Percentiles rank a stretch among this genome's conserved stretches.
These are phyloP conservation scores for Fibroporia radiculosa DNA, from an alignment of 768 basidiomycete species.

Conservation along the genomic window DNA sequence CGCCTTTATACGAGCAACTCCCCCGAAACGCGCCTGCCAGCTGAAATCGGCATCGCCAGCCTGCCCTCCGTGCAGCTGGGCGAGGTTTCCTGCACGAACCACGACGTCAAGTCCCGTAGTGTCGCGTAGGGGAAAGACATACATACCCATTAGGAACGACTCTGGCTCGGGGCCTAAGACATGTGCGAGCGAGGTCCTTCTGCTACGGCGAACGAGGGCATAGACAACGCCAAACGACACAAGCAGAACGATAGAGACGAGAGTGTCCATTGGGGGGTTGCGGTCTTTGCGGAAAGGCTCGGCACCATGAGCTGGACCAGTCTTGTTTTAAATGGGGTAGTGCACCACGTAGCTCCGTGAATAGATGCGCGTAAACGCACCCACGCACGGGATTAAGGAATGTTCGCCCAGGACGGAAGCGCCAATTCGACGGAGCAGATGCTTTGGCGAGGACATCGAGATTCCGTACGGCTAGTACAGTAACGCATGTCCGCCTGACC, in stretches of 20 bases:
- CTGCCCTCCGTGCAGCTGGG: conserved; percentile 43
- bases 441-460: too few species aligned
- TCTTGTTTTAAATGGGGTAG: too few species aligned
- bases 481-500: too few species aligned
- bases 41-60: conserved; percentile 45
- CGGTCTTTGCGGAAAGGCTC: too few species aligned
- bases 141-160: conserved; percentile 40
- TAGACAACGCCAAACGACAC: conserved; percentile 8
- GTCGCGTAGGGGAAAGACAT: not conserved
- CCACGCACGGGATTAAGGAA: too few species aligned
- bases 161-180: conserved; percentile 42
- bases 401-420: too few species aligned
- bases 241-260: not conserved
- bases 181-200: conserved; percentile 34
- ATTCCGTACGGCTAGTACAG: too few species aligned
- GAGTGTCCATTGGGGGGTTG: not conserved
- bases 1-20: conserved; percentile 43
- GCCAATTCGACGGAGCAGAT: too few species aligned
- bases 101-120: not conserved
- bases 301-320: too few species aligned
- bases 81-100: conserved; percentile 34
- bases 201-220: conserved; percentile 9
- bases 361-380: too few species aligned
- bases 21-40: conserved; percentile 42
- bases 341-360: too few species aligned